phyloP scores from a whole-genome alignment of 768 basidiomycete species.

The Russula olivacea region DNA sequence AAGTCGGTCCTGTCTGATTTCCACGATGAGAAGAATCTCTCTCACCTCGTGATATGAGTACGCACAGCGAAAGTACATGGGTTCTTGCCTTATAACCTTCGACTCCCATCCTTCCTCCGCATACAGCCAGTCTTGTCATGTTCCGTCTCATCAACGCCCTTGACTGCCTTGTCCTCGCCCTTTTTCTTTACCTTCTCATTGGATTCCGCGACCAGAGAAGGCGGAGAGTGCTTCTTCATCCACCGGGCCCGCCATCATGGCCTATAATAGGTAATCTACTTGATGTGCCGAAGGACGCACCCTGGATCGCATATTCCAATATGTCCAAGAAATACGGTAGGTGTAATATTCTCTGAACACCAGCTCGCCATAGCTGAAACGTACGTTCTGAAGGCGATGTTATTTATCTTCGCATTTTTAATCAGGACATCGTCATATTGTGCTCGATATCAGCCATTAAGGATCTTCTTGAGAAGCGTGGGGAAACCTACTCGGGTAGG shows the following conservation, averaged over 20 bases:
- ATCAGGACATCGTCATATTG: neutral
- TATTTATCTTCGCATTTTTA: conserved; percentile 2
- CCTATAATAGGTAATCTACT: conserved; percentile 14
- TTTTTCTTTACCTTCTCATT: neutral
- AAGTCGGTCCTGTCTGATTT: neutral
- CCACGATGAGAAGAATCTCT: neutral
- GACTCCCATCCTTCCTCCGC: neutral
- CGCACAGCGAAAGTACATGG: too few species aligned
- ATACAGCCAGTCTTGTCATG: neutral
- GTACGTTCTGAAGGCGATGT: conserved; percentile 8
- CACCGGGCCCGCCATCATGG: conserved; percentile 2
- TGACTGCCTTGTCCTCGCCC: neutral
- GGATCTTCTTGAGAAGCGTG: conserved; percentile 18
- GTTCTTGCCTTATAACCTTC: neutral
- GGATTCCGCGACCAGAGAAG: neutral
- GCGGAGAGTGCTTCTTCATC: neutral
- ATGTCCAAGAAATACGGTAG: conserved; percentile 16
- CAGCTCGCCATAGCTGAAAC: neutral
- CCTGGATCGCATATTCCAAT: neutral
- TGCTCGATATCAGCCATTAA: conserved; percentile 2
- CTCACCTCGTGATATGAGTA: neutral
- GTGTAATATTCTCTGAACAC: neutral
- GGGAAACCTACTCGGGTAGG: neutral
- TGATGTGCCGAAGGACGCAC: neutral
- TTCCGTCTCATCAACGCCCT: neutral